phyloP scores from a whole-genome alignment of 2,329 filamentous ascomycete genomes.

The Dactylellina parvicollis region DNA sequence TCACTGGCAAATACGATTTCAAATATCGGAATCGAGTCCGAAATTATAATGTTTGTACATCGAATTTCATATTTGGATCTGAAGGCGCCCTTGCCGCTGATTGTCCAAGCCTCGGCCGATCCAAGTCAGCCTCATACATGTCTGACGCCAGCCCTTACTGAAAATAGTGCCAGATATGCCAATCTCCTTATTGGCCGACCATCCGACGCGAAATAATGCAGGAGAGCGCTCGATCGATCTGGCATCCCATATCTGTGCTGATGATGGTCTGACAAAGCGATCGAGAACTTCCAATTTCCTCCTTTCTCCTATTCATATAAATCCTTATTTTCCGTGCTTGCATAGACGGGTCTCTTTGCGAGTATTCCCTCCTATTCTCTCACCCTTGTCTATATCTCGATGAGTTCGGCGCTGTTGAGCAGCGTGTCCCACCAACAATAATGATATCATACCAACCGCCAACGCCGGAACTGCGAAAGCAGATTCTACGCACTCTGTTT shows the following conservation, averaged over 20 bases:
- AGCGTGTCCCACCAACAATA: conserved; percentile 26
- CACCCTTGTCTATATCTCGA: background rate
- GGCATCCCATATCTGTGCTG: conserved; percentile 3
- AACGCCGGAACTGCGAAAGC: conserved; percentile 69
- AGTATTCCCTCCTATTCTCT: background rate
- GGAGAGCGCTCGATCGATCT: background rate
- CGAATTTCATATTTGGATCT: no score
- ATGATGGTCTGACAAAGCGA: conserved; percentile 41
- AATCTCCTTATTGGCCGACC: background rate
- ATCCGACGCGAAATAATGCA: background rate
- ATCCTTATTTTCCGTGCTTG: conserved; percentile 2
- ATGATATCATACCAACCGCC: conserved; percentile 60
- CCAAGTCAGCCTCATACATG: background rate
- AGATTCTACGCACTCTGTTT: conserved; percentile 86
- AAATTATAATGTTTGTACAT: no score
- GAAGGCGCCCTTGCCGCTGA: background rate
- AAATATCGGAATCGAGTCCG: no score
- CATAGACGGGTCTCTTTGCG: conserved; percentile 44
- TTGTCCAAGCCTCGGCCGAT: background rate
- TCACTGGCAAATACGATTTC: no score
- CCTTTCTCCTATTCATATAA: conserved; percentile 10
- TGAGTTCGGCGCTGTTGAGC: conserved; percentile 41
- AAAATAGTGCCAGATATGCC: conserved; percentile 18
- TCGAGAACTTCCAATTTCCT: background rate
- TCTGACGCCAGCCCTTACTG: background rate